phyloP scores from a whole-genome alignment of 208 protist genomes.

The Crithidia thermophila region DNA sequence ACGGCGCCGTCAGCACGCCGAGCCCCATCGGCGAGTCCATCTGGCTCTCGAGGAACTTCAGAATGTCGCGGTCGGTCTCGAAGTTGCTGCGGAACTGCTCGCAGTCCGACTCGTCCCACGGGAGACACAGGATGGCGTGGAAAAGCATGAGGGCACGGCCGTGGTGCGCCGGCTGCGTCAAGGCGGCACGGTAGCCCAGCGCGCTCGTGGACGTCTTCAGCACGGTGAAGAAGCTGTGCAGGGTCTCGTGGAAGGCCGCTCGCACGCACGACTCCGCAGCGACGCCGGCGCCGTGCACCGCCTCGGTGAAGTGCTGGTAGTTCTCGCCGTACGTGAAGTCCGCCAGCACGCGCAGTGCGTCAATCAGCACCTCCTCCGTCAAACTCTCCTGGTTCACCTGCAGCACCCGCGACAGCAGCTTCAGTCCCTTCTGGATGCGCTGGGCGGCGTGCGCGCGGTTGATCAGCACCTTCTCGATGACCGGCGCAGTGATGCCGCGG shows the following conservation, averaged over 20 bases:
- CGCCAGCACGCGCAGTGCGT: slow-evolving; percentile 57
- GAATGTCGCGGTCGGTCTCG: slow-evolving; percentile 48
- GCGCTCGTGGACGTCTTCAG: slow-evolving; percentile 27
- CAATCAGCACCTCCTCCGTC: slow-evolving; percentile 26
- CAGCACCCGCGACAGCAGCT: slow-evolving; percentile 48
- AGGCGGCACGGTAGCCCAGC: slow-evolving; percentile 38
- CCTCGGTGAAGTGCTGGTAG: slow-evolving; percentile 67
- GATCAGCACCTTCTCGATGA: slow-evolving; percentile 68
- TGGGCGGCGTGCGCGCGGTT: slow-evolving; percentile 63
- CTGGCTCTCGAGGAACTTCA: slow-evolving; percentile 59
- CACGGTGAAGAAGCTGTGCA: slow-evolving; percentile 39
- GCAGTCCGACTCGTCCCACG: slow-evolving; percentile 83
- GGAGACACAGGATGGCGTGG: slow-evolving; percentile 77
- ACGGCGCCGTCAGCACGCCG: slow-evolving; percentile 48
- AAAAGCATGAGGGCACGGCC: slow-evolving; percentile 62
- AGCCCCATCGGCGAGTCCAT: slow-evolving; percentile 60
- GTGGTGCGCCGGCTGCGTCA: slow-evolving; percentile 47
- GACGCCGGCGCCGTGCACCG: slow-evolving; percentile 64
- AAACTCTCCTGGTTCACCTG: slow-evolving; percentile 17
- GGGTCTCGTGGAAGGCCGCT: slow-evolving; percentile 62
- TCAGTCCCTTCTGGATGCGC: slow-evolving; percentile 56
- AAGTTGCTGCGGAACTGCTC: slow-evolving; percentile 60
- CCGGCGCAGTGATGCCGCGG: slow-evolving; percentile 48
- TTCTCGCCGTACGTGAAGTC: slow-evolving; percentile 45
- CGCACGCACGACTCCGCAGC: slow-evolving; percentile 75